A percentile compares a stretch with the other conserved stretches of the same genome.
Evolutionary conservation across 345 rosid genomes (phyloP).

Genomic region (Lagerstroemia speciosa): DNA sequence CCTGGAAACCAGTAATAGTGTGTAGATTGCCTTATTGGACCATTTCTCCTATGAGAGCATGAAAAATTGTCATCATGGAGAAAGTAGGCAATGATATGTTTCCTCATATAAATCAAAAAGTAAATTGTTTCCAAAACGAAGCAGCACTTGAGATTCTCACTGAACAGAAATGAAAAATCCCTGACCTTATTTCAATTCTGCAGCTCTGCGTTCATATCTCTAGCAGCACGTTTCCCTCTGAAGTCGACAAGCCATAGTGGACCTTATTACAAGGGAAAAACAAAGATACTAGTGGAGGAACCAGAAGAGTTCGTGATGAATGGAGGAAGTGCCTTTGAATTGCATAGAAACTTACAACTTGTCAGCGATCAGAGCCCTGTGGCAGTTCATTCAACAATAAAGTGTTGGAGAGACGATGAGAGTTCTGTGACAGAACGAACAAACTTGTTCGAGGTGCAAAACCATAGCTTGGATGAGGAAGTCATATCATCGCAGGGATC

Average conservation of each 20-base stretch:
- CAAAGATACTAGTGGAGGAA: conserved; percentile 41
- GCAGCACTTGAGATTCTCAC: neutral
- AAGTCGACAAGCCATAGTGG: conserved; percentile 26
- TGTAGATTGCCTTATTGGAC: neutral
- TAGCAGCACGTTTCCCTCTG: conserved; percentile 68
- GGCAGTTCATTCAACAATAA: conserved; percentile 25
- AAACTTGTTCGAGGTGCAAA: conserved; percentile 27
- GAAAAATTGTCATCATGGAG: conserved; percentile 8
- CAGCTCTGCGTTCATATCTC: conserved; percentile 95
- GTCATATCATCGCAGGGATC: conserved; percentile 70
- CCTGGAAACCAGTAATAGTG: neutral
- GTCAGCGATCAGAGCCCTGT: conserved; percentile 28
- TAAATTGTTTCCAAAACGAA: neutral
- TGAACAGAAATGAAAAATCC: neutral
- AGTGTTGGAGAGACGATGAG: conserved; percentile 24
- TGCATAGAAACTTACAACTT: conserved; percentile 30
- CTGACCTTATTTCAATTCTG: conserved; percentile 17
- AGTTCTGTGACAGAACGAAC: conserved; percentile 31
- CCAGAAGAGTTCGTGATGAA: conserved; percentile 37
- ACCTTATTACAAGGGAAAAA: conserved; percentile 17
- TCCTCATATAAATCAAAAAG: neutral
- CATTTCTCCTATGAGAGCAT: conserved; percentile 7
- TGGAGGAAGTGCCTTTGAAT: conserved; percentile 28
- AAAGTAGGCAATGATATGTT: neutral
- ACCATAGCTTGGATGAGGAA: conserved; percentile 55